Conservation (phyloP, 176 grass and related monocot species). For the Miscanthus lutarioriparius region DNA sequence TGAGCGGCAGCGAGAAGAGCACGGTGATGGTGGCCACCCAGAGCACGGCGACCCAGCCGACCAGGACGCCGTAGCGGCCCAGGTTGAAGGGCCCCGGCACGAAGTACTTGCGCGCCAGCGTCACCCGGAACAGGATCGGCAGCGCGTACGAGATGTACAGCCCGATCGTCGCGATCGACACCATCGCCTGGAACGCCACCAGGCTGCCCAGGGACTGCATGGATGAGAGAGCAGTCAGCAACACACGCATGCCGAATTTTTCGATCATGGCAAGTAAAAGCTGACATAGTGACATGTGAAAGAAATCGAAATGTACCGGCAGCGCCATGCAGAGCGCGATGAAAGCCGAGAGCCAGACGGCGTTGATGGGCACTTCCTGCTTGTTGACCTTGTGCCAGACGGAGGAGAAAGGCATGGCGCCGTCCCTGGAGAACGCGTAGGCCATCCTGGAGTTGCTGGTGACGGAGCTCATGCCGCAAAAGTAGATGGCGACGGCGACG, state of each 20-base stretch:
- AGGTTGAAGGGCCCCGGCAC: slow-evolving; percentile 79
- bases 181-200: slow-evolving; percentile 99
- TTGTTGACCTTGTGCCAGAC: slow-evolving; percentile 92
- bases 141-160: slow-evolving; percentile 89
- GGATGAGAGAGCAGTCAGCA: no score
- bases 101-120: slow-evolving; percentile 70
- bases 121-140: slow-evolving; percentile 86
- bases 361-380: slow-evolving; percentile 83
- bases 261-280: no score
- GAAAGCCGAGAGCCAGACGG: slow-evolving; percentile 81
- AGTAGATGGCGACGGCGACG: slow-evolving; percentile 69
- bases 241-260: no score
- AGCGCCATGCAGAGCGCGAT: slow-evolving; percentile 82
- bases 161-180: slow-evolving; percentile 90
- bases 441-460: slow-evolving; percentile 95
- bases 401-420: slow-evolving; percentile 86
- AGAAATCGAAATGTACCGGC: slow-evolving; percentile 28
- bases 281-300: no score
- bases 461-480: slow-evolving; percentile 80
- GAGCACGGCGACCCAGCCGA: slow-evolving; percentile 83
- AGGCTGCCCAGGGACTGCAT: slow-evolving; percentile 79
- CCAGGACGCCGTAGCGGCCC: slow-evolving; percentile 55
- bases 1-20: slow-evolving; percentile 83
- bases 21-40: slow-evolving; percentile 98
- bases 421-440: slow-evolving; percentile 94